Percentiles rank a stretch among this genome's conserved stretches.
Conservation (phyloP, 768 basidiomycete genomes). For the Cyclocybe aegerita region DNA sequence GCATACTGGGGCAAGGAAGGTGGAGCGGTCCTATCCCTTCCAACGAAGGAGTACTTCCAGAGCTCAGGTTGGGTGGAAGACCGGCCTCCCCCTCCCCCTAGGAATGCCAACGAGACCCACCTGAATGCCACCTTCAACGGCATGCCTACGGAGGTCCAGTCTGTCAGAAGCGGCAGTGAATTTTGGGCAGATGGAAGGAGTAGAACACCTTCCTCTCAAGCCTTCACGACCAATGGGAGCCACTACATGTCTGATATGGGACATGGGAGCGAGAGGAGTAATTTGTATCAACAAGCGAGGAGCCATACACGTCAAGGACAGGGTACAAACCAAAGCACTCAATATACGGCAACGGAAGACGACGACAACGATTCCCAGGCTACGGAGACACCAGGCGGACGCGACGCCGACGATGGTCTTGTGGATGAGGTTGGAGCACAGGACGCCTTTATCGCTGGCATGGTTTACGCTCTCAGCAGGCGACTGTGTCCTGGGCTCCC, state of each 20-base stretch:
- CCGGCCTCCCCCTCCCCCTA: constrained; percentile 23
- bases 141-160: constrained; percentile 34
- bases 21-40: constrained; percentile 76
- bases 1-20: constrained; percentile 81
- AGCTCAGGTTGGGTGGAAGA: constrained; percentile 79
- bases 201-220: constrained; percentile 54
- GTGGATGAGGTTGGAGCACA: constrained; percentile 78
- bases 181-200: constrained; percentile 70
- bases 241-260: constrained; percentile 30
- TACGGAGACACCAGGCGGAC: constrained; percentile 49
- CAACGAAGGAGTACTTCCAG: constrained; percentile 85
- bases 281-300: constrained; percentile 16
- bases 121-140: constrained; percentile 16
- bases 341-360: constrained; percentile 33
- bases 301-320: constrained; percentile 22
- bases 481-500: constrained; percentile 71
- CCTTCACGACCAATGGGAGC: constrained; percentile 43
- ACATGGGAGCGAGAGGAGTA: constrained; percentile 21
- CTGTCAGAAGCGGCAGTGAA: constrained; percentile 68
- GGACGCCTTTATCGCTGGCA: constrained; percentile 83
- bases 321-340: constrained; percentile 27
- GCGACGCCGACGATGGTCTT: constrained; percentile 39
- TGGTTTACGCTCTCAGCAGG: constrained; percentile 80
- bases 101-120: constrained; percentile 8
- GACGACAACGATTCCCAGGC: constrained; percentile 61